Percentiles rank a stretch among this genome's conserved stretches.
Conservation (phyloP, 176 grass and related monocot genomes). For the Echinochloa phyllopogon region DNA sequence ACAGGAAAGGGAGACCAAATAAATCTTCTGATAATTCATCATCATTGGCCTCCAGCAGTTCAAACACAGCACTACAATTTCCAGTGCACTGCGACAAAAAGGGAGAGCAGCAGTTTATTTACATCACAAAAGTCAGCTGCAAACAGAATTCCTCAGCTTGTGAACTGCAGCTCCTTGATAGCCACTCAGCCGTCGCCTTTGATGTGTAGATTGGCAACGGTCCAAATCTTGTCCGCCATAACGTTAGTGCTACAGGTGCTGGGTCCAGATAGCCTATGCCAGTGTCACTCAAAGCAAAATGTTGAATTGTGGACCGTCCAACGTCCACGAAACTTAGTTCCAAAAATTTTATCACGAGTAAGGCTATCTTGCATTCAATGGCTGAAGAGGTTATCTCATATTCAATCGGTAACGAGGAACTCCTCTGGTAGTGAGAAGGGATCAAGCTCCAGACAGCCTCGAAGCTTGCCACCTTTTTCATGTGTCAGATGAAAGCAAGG, state of each 20-base stretch:
- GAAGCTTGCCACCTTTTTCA: slow-evolving; percentile 65
- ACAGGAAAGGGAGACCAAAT: too few species aligned
- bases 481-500: slow-evolving; percentile 69
- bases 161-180: slow-evolving; percentile 7
- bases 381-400: background rate
- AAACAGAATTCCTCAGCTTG: too few species aligned
- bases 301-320: slow-evolving; percentile 26
- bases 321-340: background rate
- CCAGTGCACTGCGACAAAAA: too few species aligned
- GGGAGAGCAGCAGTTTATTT: too few species aligned
- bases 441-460: slow-evolving; percentile 77
- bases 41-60: too few species aligned
- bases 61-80: too few species aligned
- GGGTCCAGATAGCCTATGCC: background rate
- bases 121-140: too few species aligned
- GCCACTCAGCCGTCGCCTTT: slow-evolving; percentile 13
- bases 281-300: slow-evolving; percentile 10
- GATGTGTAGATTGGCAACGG: background rate
- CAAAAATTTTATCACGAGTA: too few species aligned
- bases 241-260: slow-evolving; percentile 29
- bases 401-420: slow-evolving; percentile 35
- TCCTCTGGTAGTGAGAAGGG: slow-evolving; percentile 60
- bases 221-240: slow-evolving; percentile 17
- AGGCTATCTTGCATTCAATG: too few species aligned
- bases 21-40: too few species aligned